Evolutionary conservation across 1,284 basidiomycete species (phyloP).

Genomic region (Ceratobasidium theobromae): DNA sequence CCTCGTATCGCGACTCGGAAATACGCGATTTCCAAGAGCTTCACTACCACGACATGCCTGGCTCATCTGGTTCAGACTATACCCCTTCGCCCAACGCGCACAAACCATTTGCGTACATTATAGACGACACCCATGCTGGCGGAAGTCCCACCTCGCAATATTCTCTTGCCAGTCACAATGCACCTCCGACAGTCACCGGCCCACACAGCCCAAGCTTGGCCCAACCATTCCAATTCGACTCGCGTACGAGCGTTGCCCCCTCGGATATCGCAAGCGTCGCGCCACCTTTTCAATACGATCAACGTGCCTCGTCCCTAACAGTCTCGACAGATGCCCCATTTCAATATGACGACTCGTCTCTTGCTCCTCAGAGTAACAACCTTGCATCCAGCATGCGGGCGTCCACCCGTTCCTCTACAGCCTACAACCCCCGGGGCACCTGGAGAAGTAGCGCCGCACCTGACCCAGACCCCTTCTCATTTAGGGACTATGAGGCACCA

Average conservation of each 20-base stretch:
- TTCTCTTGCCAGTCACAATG: conserved; percentile 7
- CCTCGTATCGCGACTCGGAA: conserved; percentile 6
- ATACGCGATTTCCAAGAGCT: conserved; percentile 16
- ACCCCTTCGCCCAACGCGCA: conserved; percentile 19
- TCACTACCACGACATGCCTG: not conserved
- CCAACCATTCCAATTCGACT: conserved; percentile 28
- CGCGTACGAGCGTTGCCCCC: conserved; percentile 23
- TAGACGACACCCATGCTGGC: conserved; percentile 25
- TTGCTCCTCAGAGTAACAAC: not conserved
- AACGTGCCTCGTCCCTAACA: conserved; percentile 12
- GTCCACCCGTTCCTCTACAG: conserved; percentile 15
- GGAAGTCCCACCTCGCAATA: conserved; percentile 21
- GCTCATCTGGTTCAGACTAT: conserved; percentile 20
- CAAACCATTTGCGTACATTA: conserved; percentile 12
- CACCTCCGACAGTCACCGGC: not conserved
- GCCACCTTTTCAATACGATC: conserved; percentile 26
- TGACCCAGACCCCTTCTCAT: conserved; percentile 28
- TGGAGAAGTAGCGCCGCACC: conserved; percentile 28
- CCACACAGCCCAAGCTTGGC: not conserved
- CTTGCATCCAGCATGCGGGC: not conserved
- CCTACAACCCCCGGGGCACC: conserved; percentile 27
- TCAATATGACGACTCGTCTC: conserved; percentile 20
- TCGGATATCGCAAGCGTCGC: not conserved
- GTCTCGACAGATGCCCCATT: conserved; percentile 15
- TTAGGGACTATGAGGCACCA: conserved; percentile 27